These are phyloP conservation scores for Kodamaea hsintzibuensis DNA, from an alignment of 805 yeast genomes.

Conservation along the genomic window DNA sequence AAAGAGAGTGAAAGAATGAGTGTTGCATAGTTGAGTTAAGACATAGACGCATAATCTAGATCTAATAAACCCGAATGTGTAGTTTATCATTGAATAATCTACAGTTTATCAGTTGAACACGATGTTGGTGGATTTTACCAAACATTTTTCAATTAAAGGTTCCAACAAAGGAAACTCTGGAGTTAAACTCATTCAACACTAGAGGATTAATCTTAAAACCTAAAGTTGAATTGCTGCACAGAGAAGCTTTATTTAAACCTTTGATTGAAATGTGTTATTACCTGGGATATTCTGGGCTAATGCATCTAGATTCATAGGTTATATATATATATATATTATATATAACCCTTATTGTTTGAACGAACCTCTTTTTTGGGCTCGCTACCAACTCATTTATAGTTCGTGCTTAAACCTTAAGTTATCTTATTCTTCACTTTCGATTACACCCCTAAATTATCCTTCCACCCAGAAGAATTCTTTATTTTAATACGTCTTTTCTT, in stretches of 20 bases:
- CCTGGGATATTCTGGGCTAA: background rate
- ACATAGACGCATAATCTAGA: no score
- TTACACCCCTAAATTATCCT: background rate
- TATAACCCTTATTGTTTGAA: no score
- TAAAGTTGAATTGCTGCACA: background rate
- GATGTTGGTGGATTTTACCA: background rate
- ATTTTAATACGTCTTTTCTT: background rate
- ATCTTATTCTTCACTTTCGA: background rate
- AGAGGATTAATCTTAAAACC: background rate
- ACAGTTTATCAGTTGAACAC: no score
- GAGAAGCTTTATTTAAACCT: background rate
- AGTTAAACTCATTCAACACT: background rate
- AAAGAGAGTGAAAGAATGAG: background rate
- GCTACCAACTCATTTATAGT: background rate
- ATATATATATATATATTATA: no score
- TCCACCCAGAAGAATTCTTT: background rate
- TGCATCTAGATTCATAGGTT: background rate
- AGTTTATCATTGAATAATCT: no score
- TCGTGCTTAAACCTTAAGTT: background rate
- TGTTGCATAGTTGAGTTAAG: background rate
- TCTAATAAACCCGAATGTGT: no score
- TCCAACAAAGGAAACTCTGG: background rate
- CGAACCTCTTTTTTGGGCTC: background rate
- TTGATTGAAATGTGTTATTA: background rate
- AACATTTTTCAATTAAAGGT: background rate